Evolutionary conservation across 2,329 filamentous ascomycete genomes (phyloP), one percentile per base, ranked within the genome.

Genomic region (Esteya vermicola): DNA sequence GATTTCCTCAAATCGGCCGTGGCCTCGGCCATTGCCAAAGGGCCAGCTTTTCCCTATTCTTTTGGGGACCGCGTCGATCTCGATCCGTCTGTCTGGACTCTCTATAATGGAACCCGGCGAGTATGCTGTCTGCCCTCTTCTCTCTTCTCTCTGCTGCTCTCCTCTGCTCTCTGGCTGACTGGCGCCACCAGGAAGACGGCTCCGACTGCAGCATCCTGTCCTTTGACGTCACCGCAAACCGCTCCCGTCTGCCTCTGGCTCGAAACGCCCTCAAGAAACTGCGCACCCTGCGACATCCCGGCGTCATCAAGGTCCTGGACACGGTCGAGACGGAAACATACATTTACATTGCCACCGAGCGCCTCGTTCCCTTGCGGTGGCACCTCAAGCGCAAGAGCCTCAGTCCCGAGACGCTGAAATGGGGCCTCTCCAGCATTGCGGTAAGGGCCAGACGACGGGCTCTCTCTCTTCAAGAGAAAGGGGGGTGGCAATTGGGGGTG

Each of bases 1-100:
- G 88, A 98, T 59, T 96, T 96, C 55, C 74, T 98, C 56, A 96
- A 96, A 64, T 96, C 88, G 45, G 91, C 91, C 39, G 86, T 96
- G 56, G 89, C 88, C 34, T 96, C 91, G 45, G 89, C 88, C 51
- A 96, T 98, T 53, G 85, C 91, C 34, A 91, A 94, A 59, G 88
- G 89, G 2, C 86, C 88, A 39, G 80, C 88, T 6, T 93, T 95
- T 55, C 86, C 86, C 5, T 96, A 94, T 57, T 80, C 74, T 36
- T 91, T 96, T 56, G 89, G 88, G 52, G 91, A 98, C 60, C 77
- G 81, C 57, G 82, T 96, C 44, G 89, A 96, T 57, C 70, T 91
- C 39, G 85, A 93, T 57, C 78, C 91, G 54, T 94, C 89, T 21
- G 88, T 96, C 52, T 98, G 91, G 88, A 84, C 82, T n/a, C 65